Conservation (phyloP, 495 filamentous ascomycete genomes). For the Acidomyces sp. region DNA sequence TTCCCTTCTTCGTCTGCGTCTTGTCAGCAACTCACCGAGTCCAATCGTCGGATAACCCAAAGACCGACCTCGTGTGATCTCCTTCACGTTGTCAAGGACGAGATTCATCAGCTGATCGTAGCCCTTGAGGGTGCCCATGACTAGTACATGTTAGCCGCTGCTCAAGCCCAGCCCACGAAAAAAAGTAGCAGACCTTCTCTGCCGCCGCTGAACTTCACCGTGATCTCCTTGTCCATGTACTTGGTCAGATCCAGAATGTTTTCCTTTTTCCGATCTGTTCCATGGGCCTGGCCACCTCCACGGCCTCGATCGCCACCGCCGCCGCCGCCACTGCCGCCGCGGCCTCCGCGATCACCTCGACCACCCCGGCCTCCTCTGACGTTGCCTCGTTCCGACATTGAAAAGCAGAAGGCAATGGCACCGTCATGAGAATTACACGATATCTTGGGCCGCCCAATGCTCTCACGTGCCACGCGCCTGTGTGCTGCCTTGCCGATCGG, state of each 20-base stretch:
- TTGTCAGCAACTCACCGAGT: conserved; percentile 3
- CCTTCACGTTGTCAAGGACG: conserved; percentile 87
- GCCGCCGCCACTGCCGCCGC: conserved; percentile 30
- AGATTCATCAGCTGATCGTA: conserved; percentile 97
- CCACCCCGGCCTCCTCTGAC: conserved; percentile 34
- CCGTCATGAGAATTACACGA: background rate
- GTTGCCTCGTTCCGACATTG: conserved; percentile 57
- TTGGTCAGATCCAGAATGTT: conserved; percentile 90
- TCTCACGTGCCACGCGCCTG: too few relatives aligned
- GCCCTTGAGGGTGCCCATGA: conserved; percentile 78
- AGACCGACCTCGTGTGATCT: conserved; percentile 63
- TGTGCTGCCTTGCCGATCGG: too few relatives aligned
- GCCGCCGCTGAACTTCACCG: conserved; percentile 92
- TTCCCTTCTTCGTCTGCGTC: conserved; percentile 78
- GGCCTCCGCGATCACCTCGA: conserved; percentile 29
- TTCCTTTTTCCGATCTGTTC: conserved; percentile 86
- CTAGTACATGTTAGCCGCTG: too few relatives aligned
- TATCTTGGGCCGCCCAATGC: too few relatives aligned
- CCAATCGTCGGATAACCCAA: too few relatives aligned
- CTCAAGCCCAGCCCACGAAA: too few relatives aligned
- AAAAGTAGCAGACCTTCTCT: conserved; percentile 73
- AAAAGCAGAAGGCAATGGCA: conserved; percentile 2
- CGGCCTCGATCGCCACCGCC: conserved; percentile 32
- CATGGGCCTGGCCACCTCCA: conserved; percentile 31
- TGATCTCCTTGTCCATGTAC: conserved; percentile 91